Evolutionary conservation across 1,284 basidiomycete species (phyloP), one percentile per base, ranked within the genome.

Genomic region (Tilletia setariae): DNA sequence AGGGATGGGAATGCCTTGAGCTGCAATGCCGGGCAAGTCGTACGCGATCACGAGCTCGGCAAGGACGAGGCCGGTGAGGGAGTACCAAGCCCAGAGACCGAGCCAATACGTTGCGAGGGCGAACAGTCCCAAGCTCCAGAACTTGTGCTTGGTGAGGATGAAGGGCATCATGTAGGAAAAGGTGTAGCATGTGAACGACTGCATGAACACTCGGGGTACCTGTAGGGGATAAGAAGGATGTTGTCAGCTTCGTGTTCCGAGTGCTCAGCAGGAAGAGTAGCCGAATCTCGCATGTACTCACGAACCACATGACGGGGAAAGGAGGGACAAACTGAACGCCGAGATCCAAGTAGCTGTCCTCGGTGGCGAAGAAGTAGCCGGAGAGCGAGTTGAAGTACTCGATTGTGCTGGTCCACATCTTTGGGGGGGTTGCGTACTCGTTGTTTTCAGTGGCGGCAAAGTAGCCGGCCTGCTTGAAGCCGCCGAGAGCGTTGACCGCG

Each of bases 1-100:
- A 23, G 43, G 43, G 46, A 65, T 44, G 44, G 53, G 46, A 6
- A 28, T 62, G 42, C 47, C 47, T 23, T 30, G n/a, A 15, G 61
- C 16, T 23, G 28, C 32, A 25, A 61, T 67, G 4, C 2, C 46
- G 21, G 59, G 42, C 30, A 67, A 32, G 64, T 47, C 44, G 61
- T 79, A 77, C 2, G 74, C 70, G 1, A 74, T 67, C 2, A 67
- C 53, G 68, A 73, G 72, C 62, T 79, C 77, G 32, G 76, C 77
- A 1, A 79, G 15, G 23, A 70, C 28, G 9, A 79, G 62, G 2
- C 76, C 77, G 21, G 76, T 79, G 19, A 79, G 64, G 9, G 76
- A 73, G 69, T 76, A 77, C 74, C 76, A 79, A 13, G 71, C 72
- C 64, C 69, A 79, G 2, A 69, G 19, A 0, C 77, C 77, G 19